Evolutionary conservation across 768 basidiomycete species (phyloP).

Genomic region (Auriscalpium orientale): DNA sequence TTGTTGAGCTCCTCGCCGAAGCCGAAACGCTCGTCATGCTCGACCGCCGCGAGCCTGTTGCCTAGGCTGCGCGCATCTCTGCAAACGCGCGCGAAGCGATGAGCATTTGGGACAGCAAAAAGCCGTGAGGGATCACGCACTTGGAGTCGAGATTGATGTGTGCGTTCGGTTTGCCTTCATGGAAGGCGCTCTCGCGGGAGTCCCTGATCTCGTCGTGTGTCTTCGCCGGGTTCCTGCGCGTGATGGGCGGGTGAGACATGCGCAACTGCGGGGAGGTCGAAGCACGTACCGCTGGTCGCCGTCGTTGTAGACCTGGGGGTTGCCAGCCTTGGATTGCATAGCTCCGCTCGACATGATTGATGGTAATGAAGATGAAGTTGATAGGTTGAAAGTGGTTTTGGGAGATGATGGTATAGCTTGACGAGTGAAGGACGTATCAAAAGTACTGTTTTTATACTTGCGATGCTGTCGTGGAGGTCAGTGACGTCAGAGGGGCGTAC

Average conservation of each 20-base stretch:
- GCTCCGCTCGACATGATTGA: constrained; percentile 14
- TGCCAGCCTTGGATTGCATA: constrained; percentile 48
- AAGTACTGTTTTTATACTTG: no score
- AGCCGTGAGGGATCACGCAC: constrained; percentile 18
- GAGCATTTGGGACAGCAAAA: neutral
- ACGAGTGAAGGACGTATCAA: no score
- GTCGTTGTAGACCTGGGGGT: constrained; percentile 38
- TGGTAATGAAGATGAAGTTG: no score
- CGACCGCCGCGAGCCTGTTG: constrained; percentile 26
- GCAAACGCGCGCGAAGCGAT: neutral
- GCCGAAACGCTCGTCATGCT: constrained; percentile 19
- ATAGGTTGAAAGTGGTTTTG: no score
- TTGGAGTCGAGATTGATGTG: constrained; percentile 36
- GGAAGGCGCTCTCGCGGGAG: constrained; percentile 10
- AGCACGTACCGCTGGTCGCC: constrained; percentile 39
- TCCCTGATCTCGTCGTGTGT: neutral
- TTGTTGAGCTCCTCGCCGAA: constrained; percentile 12
- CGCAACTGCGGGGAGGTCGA: constrained; percentile 5
- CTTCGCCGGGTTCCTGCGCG: neutral
- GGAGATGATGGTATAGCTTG: no score
- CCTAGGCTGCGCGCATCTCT: constrained; percentile 40
- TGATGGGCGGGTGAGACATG: constrained; percentile 1
- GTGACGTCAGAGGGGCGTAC: no score
- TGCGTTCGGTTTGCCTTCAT: constrained; percentile 26
- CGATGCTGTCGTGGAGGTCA: no score